phyloP scores from a whole-genome alignment of 2,329 filamentous ascomycete species.

The Orbilia ellipsospora region DNA sequence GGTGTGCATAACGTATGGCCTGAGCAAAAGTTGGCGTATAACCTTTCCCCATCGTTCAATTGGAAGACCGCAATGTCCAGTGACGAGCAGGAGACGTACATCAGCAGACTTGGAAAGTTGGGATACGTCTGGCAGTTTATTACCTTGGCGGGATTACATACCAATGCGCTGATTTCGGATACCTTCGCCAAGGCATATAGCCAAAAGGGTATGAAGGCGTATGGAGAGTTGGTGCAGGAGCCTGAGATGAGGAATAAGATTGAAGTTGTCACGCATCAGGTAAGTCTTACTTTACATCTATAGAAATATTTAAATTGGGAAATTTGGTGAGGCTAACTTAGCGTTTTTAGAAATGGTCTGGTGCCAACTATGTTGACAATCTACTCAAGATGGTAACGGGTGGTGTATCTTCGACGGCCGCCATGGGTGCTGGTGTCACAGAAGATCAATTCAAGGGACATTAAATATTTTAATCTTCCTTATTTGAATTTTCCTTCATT shows the following conservation, averaged over 20 bases:
- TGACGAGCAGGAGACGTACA: slow-evolving; percentile 96
- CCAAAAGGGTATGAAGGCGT: slow-evolving; percentile 89
- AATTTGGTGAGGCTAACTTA: slow-evolving; percentile 10
- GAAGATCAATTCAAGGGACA: slow-evolving; percentile 88
- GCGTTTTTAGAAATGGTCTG: slow-evolving; percentile 78
- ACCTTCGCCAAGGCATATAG: slow-evolving; percentile 86
- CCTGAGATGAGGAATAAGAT: slow-evolving; percentile 91
- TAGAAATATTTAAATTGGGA: neutral
- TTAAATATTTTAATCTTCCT: slow-evolving; percentile 1
- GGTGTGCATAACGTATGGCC: slow-evolving; percentile 95
- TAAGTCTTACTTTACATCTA: slow-evolving; percentile 15
- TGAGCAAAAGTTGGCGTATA: slow-evolving; percentile 97
- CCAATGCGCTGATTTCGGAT: slow-evolving; percentile 90
- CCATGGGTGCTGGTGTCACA: slow-evolving; percentile 97
- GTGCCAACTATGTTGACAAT: slow-evolving; percentile 93
- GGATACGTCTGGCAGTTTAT: slow-evolving; percentile 99
- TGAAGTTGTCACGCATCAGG: slow-evolving; percentile 96
- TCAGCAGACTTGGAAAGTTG: slow-evolving; percentile 82
- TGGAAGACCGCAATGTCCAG: slow-evolving; percentile 89
- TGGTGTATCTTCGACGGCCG: slow-evolving; percentile 88
- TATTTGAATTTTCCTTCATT: slow-evolving; percentile 56
- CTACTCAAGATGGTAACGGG: slow-evolving; percentile 97
- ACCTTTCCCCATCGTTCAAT: slow-evolving; percentile 98
- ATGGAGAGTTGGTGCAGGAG: slow-evolving; percentile 96
- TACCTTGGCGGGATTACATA: slow-evolving; percentile 96